Percentiles rank a stretch among this genome's conserved stretches.
Evolutionary conservation across 139 green algal species (phyloP).

Genomic region (Nannochloris sp.): DNA sequence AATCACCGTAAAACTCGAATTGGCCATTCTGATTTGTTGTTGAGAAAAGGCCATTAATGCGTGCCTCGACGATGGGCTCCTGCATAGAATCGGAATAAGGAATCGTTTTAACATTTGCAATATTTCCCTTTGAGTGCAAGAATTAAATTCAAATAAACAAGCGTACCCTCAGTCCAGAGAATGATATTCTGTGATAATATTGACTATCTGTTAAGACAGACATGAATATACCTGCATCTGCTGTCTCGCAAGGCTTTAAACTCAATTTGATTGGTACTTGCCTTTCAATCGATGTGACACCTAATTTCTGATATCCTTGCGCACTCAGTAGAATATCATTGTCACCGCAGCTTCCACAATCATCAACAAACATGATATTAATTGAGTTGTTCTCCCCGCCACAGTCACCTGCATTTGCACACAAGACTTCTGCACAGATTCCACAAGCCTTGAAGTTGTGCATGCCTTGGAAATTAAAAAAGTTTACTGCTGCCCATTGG

Average conservation of each 20-base stretch:
- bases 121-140: no score
- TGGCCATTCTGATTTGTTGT: not conserved
- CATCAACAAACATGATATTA: not conserved
- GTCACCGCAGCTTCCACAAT: not conserved
- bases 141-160: no score
- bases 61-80: not conserved
- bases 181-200: not conserved
- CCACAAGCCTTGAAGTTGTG: not conserved
- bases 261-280: not conserved
- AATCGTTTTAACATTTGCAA: no score
- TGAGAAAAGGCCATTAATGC: not conserved
- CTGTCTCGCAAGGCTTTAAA: not conserved
- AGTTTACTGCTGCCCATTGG: not conserved
- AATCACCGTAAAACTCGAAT: not conserved
- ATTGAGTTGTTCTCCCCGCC: not conserved
- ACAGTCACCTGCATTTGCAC: not conserved
- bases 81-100: not conserved
- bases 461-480: not conserved
- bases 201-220: not conserved
- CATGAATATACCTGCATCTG: not conserved
- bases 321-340: not conserved
- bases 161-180: not conserved
- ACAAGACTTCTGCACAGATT: not conserved
- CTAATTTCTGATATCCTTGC: not conserved
- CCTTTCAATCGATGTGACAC: not conserved